Evolutionary conservation across 2,329 filamentous ascomycete species (phyloP).

Genomic region (Sphaceloma murrayae): DNA sequence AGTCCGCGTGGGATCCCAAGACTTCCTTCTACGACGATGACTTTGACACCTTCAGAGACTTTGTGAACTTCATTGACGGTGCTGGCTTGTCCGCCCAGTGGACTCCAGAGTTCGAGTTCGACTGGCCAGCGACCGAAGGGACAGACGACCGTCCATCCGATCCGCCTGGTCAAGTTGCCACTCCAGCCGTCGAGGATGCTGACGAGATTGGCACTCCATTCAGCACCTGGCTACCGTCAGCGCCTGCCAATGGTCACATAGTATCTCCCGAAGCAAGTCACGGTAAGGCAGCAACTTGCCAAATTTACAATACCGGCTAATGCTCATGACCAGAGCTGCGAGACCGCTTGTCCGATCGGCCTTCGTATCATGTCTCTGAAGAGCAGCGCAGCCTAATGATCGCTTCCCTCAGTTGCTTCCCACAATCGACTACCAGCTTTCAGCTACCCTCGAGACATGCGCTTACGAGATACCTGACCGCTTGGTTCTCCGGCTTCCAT

Average conservation of each 20-base stretch:
- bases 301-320: no score
- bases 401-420: not conserved
- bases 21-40: conserved; percentile 5
- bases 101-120: conserved; percentile 10
- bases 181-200: not conserved
- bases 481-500: conserved; percentile 22
- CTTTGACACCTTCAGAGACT: conserved; percentile 4
- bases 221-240: conserved; percentile 12
- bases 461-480: conserved; percentile 4
- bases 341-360: not conserved
- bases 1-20: not conserved
- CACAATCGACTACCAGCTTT: not conserved
- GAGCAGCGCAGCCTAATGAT: conserved; percentile 2
- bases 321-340: not conserved
- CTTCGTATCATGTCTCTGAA: conserved; percentile 5
- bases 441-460: conserved; percentile 4
- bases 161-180: not conserved
- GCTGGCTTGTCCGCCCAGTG: conserved; percentile 4
- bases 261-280: conserved; percentile 2
- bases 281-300: no score
- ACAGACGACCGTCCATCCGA: not conserved
- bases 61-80: conserved; percentile 12
- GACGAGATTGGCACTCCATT: conserved; percentile 11
- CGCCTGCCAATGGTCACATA: conserved; percentile 7
- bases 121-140: not conserved